Base-by-base conservation (phyloP, 176 grass and related monocot species). In the Puya raimondii region DNA sequence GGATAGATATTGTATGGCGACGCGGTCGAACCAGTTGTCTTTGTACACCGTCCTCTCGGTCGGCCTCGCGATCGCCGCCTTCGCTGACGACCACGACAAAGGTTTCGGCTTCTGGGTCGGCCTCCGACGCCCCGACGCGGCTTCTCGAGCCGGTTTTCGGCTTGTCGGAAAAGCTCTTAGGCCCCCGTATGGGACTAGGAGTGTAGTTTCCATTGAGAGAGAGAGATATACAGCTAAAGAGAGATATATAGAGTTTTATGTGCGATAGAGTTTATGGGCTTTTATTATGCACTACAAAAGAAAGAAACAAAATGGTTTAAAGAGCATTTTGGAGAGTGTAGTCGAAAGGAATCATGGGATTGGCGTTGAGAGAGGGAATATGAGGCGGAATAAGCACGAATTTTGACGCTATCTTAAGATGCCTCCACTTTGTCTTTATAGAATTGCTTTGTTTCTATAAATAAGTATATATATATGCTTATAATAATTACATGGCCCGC, bases 21-120 rank as follows among this genome's bases (percentile, higher is more conserved):
- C 69, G 63, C 68, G 88, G 69, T 99, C 85, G 71, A 94, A 82
- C 87, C 95, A 99, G 75, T 57, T 88, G 80, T 99, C 95, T 10
- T 16, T n/a, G 75, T 99, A 88, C 73, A 57, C 75, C 12, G 73
- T 77, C 9, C 23, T 25, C 11, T 66, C 2, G n/a, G 59, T 3
- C 66, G 61, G 58, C 69, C 26, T 63, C 48, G 47, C 54, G 10
- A 0, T 47, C 47, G 61, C 63, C 29, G 33, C 70, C 70, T 12
- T 47, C 3, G 67, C 42, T 6, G 16, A 56, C 50, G 50, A 73
- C n/a, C n/a, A n/a, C 33, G 22, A 66, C 78, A 4, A 66, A 49
- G n/a, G 65, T 18, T 74, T 81, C 66, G 53, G 53, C 22, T 77
- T 48, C 10, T 47, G 20, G 47, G 65, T 57, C 3, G 11, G 5